A percentile compares a stretch with the other conserved stretches of the same genome.
Conservation (phyloP, 2,329 filamentous ascomycete species). For the Coleophoma cylindrospora region DNA sequence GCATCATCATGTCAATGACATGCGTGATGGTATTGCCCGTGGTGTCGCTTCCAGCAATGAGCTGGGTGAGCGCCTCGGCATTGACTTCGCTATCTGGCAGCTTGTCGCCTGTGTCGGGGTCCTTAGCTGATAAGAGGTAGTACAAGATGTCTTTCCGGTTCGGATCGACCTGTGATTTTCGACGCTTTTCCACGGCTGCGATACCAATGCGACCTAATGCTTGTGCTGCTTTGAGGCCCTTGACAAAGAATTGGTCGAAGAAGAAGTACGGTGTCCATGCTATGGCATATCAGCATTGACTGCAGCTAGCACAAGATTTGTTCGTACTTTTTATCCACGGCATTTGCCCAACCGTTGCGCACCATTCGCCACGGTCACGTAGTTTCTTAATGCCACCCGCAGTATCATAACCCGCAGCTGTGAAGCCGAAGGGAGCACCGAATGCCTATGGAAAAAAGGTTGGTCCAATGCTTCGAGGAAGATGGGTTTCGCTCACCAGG, state of each 20-base stretch:
- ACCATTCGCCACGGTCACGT: not conserved
- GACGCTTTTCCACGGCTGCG: not conserved
- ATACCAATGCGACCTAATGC: not conserved
- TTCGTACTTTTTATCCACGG: not conserved
- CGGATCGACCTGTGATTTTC: not conserved
- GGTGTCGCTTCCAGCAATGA: conserved; percentile 73
- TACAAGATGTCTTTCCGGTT: not conserved
- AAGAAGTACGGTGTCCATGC: not conserved
- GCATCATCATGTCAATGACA: conserved; percentile 67
- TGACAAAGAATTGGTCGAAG: not conserved
- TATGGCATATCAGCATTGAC: not conserved
- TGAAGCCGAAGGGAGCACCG: not conserved
- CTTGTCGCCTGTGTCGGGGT: conserved; percentile 40
- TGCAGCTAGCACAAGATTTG: not conserved
- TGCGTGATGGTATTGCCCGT: conserved; percentile 63
- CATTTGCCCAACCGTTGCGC: not conserved
- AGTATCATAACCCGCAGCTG: not conserved
- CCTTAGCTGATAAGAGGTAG: not conserved
- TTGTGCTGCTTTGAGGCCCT: not conserved
- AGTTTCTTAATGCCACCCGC: not conserved
- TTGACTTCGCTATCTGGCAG: conserved; percentile 74
- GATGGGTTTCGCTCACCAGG: not conserved
- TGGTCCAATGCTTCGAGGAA: too few relatives aligned
- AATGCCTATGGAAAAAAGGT: not conserved
- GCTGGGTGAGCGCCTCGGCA: conserved; percentile 79